Conservation (phyloP, 257 asterid species). For the Fraxinus excelsior region DNA sequence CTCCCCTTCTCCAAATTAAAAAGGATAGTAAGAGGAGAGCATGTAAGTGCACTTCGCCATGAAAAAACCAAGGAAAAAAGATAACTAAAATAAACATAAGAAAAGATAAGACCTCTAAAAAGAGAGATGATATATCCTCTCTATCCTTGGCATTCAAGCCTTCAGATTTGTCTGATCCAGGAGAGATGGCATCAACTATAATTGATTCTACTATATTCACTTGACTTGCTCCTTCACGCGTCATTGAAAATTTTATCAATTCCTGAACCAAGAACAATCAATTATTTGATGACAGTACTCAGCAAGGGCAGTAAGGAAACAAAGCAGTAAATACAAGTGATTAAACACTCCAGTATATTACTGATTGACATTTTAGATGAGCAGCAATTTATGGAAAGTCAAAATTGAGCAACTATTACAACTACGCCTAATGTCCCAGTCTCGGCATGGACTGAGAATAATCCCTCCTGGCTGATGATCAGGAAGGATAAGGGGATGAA, state of each 20-base stretch:
- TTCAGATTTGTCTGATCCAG: slow-evolving; percentile 46
- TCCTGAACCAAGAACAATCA: slow-evolving; percentile 55
- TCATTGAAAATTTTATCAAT: slow-evolving; percentile 77
- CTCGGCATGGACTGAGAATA: slow-evolving; percentile 7
- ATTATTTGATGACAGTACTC: slow-evolving; percentile 6
- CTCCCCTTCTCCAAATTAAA: background rate
- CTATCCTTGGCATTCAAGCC: slow-evolving; percentile 67
- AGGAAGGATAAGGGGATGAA: background rate
- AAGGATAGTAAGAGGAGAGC: background rate
- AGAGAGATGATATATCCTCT: slow-evolving; percentile 64
- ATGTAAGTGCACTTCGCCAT: background rate
- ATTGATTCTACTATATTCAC: slow-evolving; percentile 56
- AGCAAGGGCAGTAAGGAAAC: background rate
- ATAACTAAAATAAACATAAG: background rate
- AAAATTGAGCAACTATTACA: slow-evolving; percentile 7
- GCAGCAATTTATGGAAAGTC: background rate
- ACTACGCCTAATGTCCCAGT: slow-evolving; percentile 6
- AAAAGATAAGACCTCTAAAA: slow-evolving; percentile 61
- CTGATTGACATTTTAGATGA: background rate
- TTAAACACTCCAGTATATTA: background rate
- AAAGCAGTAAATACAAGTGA: slow-evolving; percentile 1
- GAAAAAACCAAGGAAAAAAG: background rate
- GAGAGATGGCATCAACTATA: slow-evolving; percentile 63
- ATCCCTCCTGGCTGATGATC: background rate
- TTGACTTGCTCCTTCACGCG: slow-evolving; percentile 72